Conservation (phyloP, 768 basidiomycete species). For the Termitomyces eurrhizus region DNA sequence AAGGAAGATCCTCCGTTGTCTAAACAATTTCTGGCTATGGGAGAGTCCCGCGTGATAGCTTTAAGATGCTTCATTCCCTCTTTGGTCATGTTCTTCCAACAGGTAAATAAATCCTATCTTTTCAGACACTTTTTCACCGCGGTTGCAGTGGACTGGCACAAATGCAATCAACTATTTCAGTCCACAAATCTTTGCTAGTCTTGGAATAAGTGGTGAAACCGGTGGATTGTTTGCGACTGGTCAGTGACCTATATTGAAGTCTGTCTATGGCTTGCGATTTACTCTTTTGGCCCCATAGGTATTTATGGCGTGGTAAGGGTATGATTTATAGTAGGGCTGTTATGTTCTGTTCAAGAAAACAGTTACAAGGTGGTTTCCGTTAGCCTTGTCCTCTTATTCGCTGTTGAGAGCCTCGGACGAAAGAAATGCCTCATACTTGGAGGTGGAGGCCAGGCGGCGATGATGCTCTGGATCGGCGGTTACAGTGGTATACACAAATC, state of each 20-base stretch:
- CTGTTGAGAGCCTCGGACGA: conserved; percentile 45
- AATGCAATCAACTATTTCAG: conserved; percentile 56
- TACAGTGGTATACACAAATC: conserved; percentile 33
- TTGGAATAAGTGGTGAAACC: conserved; percentile 41
- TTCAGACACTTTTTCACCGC: not conserved
- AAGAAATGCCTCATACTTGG: conserved; percentile 47
- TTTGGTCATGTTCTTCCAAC: conserved; percentile 43
- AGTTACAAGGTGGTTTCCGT: conserved; percentile 35
- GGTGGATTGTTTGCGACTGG: conserved; percentile 50
- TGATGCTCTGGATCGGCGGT: conserved; percentile 46
- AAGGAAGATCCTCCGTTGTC: conserved; percentile 29
- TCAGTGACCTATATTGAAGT: conserved; percentile 7
- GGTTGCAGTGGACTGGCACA: conserved; percentile 46
- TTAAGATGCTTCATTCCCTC: conserved; percentile 43
- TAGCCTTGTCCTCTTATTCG: conserved; percentile 35
- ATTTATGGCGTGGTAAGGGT: conserved; percentile 34
- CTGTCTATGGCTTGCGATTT: not conserved
- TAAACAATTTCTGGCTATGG: conserved; percentile 39
- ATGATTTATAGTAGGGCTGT: not conserved
- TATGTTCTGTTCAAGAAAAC: not conserved
- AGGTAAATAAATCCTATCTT: conserved; percentile 12
- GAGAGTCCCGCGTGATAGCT: conserved; percentile 37
- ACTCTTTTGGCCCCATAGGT: conserved; percentile 11
- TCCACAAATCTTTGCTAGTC: conserved; percentile 44
- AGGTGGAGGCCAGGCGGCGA: conserved; percentile 42